phyloP scores from a whole-genome alignment of 306 rosid genomes.

The Prunus dulcis region DNA sequence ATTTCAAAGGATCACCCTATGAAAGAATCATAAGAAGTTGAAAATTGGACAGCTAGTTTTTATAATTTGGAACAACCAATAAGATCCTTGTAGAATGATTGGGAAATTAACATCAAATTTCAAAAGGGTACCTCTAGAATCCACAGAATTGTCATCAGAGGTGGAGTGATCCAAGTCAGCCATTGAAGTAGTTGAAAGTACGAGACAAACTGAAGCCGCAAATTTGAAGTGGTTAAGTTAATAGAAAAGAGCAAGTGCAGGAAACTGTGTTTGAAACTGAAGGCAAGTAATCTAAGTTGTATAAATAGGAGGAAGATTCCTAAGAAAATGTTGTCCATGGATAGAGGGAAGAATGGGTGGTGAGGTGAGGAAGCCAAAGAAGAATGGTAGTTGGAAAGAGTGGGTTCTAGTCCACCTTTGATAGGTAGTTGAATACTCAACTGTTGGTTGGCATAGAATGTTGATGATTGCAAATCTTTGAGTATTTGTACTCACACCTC shows the following conservation, averaged over 20 bases:
- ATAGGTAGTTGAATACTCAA: constrained; percentile 52
- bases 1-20: background rate
- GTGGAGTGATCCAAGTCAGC: constrained; percentile 53
- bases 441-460: constrained; percentile 32
- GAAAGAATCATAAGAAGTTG: background rate
- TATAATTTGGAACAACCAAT: background rate
- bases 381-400: constrained; percentile 66
- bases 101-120: background rate
- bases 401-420: constrained; percentile 30
- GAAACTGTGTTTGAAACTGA: constrained; percentile 18
- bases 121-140: constrained; percentile 58
- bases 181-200: constrained; percentile 35
- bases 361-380: constrained; percentile 7
- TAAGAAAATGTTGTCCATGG: constrained; percentile 4
- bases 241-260: background rate
- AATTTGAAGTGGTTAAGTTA: background rate
- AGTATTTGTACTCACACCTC: background rate
- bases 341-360: constrained; percentile 21
- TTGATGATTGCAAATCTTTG: background rate
- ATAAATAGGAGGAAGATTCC: constrained; percentile 39
- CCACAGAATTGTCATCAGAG: constrained; percentile 37
- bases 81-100: background rate
- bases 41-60: background rate
- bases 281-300: constrained; percentile 25
- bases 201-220: constrained; percentile 19